Evolutionary conservation across 495 filamentous ascomycete species (phyloP).

Genomic region (Cudoniella acicularis): DNA sequence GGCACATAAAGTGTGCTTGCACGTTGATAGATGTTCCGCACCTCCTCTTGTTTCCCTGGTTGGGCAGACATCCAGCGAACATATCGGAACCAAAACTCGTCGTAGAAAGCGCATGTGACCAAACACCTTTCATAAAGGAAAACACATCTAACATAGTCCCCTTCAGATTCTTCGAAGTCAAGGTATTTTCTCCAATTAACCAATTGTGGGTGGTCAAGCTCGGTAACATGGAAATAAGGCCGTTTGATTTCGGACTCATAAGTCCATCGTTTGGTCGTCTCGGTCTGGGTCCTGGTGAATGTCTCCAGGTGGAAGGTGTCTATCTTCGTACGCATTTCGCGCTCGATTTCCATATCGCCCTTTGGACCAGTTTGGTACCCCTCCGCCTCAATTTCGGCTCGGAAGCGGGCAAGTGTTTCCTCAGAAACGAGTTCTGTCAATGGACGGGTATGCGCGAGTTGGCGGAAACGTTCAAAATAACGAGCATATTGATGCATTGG

Average conservation of each 20-base stretch:
- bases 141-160: constrained; percentile 66
- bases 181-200: constrained; percentile 96
- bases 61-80: constrained; percentile 95
- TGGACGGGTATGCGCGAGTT: constrained; percentile 69
- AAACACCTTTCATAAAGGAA: constrained; percentile 94
- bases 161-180: constrained; percentile 90
- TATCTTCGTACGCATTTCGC: constrained; percentile 73
- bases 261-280: constrained; percentile 91
- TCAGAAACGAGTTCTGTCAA: constrained; percentile 66
- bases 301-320: constrained; percentile 77
- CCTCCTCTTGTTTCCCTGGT: constrained; percentile 78
- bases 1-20: constrained; percentile 82
- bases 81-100: constrained; percentile 97
- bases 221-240: constrained; percentile 95
- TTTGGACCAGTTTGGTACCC: constrained; percentile 39
- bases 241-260: constrained; percentile 94
- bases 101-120: constrained; percentile 88
- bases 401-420: constrained; percentile 66
- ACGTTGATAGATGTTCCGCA: constrained; percentile 88
- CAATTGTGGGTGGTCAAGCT: constrained; percentile 81
- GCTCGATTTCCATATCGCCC: constrained; percentile 76
- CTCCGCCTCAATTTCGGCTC: constrained; percentile 64
- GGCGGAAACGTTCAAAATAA: constrained; percentile 89
- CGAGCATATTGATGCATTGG: constrained; percentile 96
- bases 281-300: constrained; percentile 78